A percentile compares a stretch with the other conserved stretches of the same genome.
Evolutionary conservation across 768 basidiomycete species (phyloP).

Genomic region (Panaeolus papilionaceus): DNA sequence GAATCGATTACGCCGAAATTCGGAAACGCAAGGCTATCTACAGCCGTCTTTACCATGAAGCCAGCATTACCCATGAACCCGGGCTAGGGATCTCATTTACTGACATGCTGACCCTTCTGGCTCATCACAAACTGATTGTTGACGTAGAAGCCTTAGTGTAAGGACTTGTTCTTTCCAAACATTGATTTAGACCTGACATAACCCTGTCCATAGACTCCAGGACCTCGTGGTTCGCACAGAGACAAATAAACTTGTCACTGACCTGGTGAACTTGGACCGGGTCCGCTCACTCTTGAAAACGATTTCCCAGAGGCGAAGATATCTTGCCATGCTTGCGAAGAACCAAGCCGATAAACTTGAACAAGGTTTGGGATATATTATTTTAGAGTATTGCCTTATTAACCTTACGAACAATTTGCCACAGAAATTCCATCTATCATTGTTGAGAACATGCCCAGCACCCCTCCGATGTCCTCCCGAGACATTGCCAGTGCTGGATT

Average conservation of each 20-base stretch:
- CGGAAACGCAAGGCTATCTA: constrained; percentile 73
- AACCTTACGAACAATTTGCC: constrained; percentile 3
- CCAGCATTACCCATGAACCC: constrained; percentile 70
- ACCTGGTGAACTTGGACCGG: constrained; percentile 85
- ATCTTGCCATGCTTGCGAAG: constrained; percentile 57
- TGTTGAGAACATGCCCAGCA: constrained; percentile 63
- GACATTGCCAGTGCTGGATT: constrained; percentile 59
- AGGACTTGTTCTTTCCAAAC: constrained; percentile 36
- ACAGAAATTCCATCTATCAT: constrained; percentile 75
- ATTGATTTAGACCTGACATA: constrained; percentile 12
- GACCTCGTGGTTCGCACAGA: constrained; percentile 80
- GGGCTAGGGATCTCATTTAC: constrained; percentile 90
- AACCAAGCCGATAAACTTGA: constrained; percentile 41
- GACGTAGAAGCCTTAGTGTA: constrained; percentile 90
- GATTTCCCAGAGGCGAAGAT: constrained; percentile 74
- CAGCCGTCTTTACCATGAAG: constrained; percentile 86
- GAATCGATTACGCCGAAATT: constrained; percentile 70
- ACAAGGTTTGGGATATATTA: constrained; percentile 40
- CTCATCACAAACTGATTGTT: constrained; percentile 91
- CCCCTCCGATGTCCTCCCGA: constrained; percentile 55
- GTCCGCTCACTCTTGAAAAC: constrained; percentile 82
- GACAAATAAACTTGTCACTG: constrained; percentile 80
- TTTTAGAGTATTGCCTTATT: constrained; percentile 2
- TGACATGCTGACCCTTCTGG: constrained; percentile 84
- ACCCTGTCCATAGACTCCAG: constrained; percentile 60